Base-by-base conservation (phyloP, 305 asterid species). In the Fraxinus paxiana region DNA sequence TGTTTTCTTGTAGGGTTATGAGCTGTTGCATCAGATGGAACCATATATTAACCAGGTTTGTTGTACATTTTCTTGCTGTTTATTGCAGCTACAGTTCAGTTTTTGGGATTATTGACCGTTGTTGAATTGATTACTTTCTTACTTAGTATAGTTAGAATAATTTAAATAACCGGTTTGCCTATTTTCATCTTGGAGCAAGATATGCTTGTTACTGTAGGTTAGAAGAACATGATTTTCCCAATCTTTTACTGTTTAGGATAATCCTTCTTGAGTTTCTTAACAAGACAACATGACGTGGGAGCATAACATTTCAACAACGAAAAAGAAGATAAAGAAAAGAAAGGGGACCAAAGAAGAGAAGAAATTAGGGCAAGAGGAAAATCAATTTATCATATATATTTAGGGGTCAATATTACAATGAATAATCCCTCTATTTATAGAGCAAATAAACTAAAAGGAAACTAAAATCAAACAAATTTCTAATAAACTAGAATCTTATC, bases 11-110 rank as follows among this genome's bases (percentile, higher is more conserved):
- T 77, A 96, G 98, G 99, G 99, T 15, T 97, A 94, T 84, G 99
- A 97, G 88, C 90, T 97, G 83, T 86, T 97, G 92, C 98, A 94
- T 91, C 99, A 97, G 88, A 97, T 97, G 99, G 99, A 97, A 87
- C 98, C 99, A 13, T 97, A 97, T 84, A 94, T 97, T 78, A 97
- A 93, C 86, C 99, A 93, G 98, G 99, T 96, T 73, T 71, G 88
- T 83, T 77, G 43, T 79, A 34, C 26, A 78, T 84, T 20, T 43
- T 17, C 77, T 61, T 81, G 76, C 76, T 72, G 28, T 54, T 76
- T 67, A 75, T 76, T 84, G 48, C 75, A 48, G 83, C 83, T 76
- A 75, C 48, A 70, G 24, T 73, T 33, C 13, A 26, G 43, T 61
- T 8, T 30, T 65, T 38, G 54, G 26, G 61, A n/a, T 77, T 54